A percentile compares a stretch with the other conserved stretches of the same genome.
phyloP scores from a whole-genome alignment of 805 yeast genomes.

The Hanseniaspora lindneri region DNA sequence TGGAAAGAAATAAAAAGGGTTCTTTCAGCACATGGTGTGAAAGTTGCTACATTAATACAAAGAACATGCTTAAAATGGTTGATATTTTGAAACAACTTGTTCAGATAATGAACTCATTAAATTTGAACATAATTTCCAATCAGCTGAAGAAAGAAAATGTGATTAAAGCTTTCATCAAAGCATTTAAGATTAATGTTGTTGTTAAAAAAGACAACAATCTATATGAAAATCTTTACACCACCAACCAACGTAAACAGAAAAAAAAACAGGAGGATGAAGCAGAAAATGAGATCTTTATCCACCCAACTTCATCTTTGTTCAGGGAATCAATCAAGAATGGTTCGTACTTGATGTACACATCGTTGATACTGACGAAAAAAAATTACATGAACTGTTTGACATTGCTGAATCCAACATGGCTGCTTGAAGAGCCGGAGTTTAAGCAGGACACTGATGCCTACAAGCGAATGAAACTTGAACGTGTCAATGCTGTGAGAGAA shows the following conservation, averaged over 20 bases:
- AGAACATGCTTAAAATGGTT: conserved; percentile 53
- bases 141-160: conserved; percentile 45
- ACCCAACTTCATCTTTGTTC: conserved; percentile 72
- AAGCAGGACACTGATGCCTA: conserved; percentile 7
- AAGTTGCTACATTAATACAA: conserved; percentile 66
- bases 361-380: conserved; percentile 65
- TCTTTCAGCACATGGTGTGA: conserved; percentile 49
- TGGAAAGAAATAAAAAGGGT: conserved; percentile 30
- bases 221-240: conserved; percentile 4
- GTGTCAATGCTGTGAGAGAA: conserved; percentile 3
- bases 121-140: conserved; percentile 38
- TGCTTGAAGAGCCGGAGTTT: conserved; percentile 34
- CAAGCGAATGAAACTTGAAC: conserved; percentile 9
- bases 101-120: conserved; percentile 21
- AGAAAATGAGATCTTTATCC: conserved; percentile 51
- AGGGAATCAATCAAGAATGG: conserved; percentile 36
- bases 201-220: conserved; percentile 8
- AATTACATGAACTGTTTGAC: conserved; percentile 90
- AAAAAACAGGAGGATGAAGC: conserved; percentile 58
- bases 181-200: conserved; percentile 56
- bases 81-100: conserved; percentile 27
- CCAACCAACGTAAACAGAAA: conserved; percentile 26
- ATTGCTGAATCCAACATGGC: conserved; percentile 71
- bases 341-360: conserved; percentile 72
- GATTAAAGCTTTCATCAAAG: conserved; percentile 52